These are phyloP conservation scores for Acer saccharum DNA, from an alignment of 345 rosid genomes.

Conservation along the genomic window DNA sequence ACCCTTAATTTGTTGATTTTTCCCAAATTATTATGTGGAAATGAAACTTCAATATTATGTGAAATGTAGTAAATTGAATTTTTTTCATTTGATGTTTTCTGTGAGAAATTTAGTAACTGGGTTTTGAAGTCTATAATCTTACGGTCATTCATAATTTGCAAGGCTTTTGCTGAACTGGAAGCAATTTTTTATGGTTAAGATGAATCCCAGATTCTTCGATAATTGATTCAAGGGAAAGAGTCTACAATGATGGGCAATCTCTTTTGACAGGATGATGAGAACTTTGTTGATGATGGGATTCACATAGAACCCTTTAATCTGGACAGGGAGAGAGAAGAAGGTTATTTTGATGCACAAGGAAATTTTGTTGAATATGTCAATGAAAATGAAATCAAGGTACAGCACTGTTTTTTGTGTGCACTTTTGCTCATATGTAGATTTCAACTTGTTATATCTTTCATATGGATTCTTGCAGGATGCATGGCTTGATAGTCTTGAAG, in stretches of 20 bases:
- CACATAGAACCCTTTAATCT: conserved; percentile 94
- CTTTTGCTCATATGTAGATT: conserved; percentile 1
- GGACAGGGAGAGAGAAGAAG: conserved; percentile 91
- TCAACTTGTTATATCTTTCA: conserved; percentile 13
- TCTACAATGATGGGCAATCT: conserved; percentile 32
- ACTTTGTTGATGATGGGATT: conserved; percentile 84
- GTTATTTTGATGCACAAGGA: conserved; percentile 88
- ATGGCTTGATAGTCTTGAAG: conserved; percentile 90
- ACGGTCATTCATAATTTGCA: conserved; percentile 8
- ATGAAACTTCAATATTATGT: background rate
- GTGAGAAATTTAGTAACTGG: background rate
- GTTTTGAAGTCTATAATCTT: conserved; percentile 1
- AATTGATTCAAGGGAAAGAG: conserved; percentile 22
- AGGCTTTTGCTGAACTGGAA: conserved; percentile 15
- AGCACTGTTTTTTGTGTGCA: background rate
- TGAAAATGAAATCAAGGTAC: conserved; percentile 80
- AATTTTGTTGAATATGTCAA: conserved; percentile 87
- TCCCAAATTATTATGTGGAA: background rate
- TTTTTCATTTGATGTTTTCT: background rate
- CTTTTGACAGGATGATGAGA: conserved; percentile 67
- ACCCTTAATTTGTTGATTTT: background rate
- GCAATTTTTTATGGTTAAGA: conserved; percentile 17
- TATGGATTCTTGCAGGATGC: conserved; percentile 73
- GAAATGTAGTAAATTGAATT: background rate
- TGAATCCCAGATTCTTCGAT: conserved; percentile 17